These are phyloP conservation scores for Pyronema domesticum DNA, from an alignment of 495 filamentous ascomycete species.

Conservation along the genomic window DNA sequence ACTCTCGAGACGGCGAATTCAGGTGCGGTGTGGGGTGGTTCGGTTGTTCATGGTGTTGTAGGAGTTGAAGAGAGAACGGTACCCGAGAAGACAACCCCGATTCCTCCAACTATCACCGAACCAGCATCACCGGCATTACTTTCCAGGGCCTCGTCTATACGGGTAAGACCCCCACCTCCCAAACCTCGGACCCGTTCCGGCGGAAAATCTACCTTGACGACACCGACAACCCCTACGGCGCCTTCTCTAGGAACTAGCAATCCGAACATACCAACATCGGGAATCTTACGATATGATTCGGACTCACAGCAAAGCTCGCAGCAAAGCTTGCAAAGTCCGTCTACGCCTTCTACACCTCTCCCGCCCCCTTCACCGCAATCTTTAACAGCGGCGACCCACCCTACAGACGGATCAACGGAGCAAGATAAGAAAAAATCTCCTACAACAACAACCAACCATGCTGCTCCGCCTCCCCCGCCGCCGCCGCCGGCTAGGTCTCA, in stretches of 20 bases:
- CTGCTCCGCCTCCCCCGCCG: neutral
- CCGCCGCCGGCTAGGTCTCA: constrained; percentile 10
- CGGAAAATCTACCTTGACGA: constrained; percentile 3
- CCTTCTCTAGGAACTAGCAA: constrained; percentile 1
- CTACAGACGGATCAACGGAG: neutral
- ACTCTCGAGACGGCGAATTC: constrained; percentile 4
- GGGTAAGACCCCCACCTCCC: constrained; percentile 16
- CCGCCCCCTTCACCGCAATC: neutral
- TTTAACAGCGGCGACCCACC: neutral
- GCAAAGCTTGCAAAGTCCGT: neutral
- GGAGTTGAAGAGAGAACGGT: too few relatives aligned
- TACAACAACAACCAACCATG: neutral
- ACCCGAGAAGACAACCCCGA: neutral
- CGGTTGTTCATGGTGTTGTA: neutral
- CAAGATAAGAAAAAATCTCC: neutral
- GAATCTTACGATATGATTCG: neutral
- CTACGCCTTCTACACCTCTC: neutral
- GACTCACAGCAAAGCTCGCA: neutral
- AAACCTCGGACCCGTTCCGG: constrained; percentile 12
- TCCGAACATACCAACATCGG: constrained; percentile 4
- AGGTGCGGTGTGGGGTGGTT: neutral
- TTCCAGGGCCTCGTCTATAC: constrained; percentile 2
- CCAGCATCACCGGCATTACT: neutral
- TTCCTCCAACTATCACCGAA: neutral
- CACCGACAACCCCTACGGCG: neutral